Evolutionary conservation across 2,329 filamentous ascomycete species (phyloP).

Genomic region (Talaromyces sp.): DNA sequence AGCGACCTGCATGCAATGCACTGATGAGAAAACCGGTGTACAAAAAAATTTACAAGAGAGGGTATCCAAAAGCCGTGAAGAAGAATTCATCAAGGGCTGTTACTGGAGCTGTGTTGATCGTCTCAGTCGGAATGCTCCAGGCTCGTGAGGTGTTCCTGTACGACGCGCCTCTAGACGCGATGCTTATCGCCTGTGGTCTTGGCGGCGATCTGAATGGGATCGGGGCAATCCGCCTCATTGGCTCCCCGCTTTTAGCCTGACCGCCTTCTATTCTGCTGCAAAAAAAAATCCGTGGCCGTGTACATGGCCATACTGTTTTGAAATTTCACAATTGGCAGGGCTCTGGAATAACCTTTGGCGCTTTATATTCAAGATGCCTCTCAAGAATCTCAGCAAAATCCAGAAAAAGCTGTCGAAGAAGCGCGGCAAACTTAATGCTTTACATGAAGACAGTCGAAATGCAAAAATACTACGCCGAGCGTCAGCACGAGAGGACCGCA

Average conservation of each 20-base stretch:
- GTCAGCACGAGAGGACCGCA: conserved; percentile 73
- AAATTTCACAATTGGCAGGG: background rate
- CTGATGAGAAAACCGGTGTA: conserved; percentile 16
- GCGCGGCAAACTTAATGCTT: conserved; percentile 64
- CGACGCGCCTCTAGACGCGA: conserved; percentile 17
- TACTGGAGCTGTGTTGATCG: background rate
- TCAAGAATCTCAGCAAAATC: conserved; percentile 71
- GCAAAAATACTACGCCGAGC: conserved; percentile 77
- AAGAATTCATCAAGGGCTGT: conserved; percentile 3
- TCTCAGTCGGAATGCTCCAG: conserved; percentile 13
- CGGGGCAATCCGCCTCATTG: background rate
- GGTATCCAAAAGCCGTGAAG: background rate
- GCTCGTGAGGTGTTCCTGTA: conserved; percentile 5
- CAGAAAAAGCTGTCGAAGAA: conserved; percentile 90
- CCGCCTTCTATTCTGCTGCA: conserved; percentile 35
- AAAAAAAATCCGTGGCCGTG: conserved; percentile 12
- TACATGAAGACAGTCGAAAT: conserved; percentile 88
- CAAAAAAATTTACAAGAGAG: conserved; percentile 14
- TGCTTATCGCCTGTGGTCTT: conserved; percentile 5
- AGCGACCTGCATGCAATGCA: conserved; percentile 7
- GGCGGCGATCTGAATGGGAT: background rate
- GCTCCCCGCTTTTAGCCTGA: conserved; percentile 17
- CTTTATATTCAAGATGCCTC: conserved; percentile 55
- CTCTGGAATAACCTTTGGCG: background rate
- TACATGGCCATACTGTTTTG: too few species aligned